phyloP scores from a whole-genome alignment of 192 early-diverging fungal species.

The Coemansia sp. region DNA sequence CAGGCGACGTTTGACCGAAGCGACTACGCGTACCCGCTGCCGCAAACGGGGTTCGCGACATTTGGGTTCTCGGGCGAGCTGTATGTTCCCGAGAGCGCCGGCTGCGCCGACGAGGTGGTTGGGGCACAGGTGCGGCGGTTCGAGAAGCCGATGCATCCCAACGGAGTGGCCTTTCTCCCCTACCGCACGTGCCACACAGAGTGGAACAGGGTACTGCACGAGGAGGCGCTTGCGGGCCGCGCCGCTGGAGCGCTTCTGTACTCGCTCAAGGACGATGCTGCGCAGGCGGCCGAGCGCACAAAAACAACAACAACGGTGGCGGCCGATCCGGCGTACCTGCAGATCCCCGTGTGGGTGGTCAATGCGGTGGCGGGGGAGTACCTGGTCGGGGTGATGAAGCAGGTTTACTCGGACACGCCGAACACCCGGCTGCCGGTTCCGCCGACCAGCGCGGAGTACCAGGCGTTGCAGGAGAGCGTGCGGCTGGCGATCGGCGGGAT shows the following conservation, averaged over 20 bases:
- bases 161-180: constrained; percentile 44
- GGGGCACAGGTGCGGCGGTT: constrained; percentile 2
- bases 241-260: constrained; percentile 38
- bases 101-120: constrained; percentile 37
- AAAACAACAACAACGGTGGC: not conserved
- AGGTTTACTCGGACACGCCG: not conserved
- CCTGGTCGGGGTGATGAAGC: constrained; percentile 14
- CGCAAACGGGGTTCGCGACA: constrained; percentile 30
- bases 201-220: constrained; percentile 34
- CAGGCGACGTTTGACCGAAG: constrained; percentile 50
- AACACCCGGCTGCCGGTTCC: constrained; percentile 3
- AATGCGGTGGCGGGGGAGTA: constrained; percentile 39
- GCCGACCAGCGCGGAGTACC: constrained; percentile 25
- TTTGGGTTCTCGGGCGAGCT: constrained; percentile 46
- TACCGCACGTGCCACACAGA: constrained; percentile 35
- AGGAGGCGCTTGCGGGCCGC: constrained; percentile 19
- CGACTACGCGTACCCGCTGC: constrained; percentile 45
- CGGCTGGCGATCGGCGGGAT: constrained; percentile 1
- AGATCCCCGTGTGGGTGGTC: constrained; percentile 47
- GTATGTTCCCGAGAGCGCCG: constrained; percentile 26
- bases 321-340: constrained; percentile 15
- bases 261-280: constrained; percentile 48
- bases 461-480: not conserved
- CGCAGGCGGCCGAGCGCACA: constrained; percentile 37
- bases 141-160: constrained; percentile 8